Conservation (phyloP, 768 basidiomycete genomes). For the Phlegmacium glaucopus region DNA sequence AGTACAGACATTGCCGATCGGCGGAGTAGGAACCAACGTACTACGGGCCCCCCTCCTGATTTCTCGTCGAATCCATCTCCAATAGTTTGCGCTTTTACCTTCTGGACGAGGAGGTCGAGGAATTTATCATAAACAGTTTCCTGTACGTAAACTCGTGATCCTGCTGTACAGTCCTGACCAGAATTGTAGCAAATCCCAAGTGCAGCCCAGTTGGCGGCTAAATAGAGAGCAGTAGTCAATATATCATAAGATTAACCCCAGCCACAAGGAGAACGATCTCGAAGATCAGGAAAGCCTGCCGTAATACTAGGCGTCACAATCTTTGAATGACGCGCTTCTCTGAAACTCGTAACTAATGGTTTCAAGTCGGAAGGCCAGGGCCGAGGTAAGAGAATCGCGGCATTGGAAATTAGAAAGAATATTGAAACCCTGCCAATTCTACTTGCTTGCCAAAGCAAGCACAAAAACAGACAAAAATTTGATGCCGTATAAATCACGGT, state of each 20-base stretch:
- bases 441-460: no score
- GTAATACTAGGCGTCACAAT: no score
- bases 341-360: no score
- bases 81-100: constrained; percentile 66
- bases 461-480: no score
- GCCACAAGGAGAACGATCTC: neutral
- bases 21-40: constrained; percentile 32
- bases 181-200: constrained; percentile 86
- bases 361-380: no score
- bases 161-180: constrained; percentile 93
- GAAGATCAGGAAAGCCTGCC: neutral
- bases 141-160: constrained; percentile 88
- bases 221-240: constrained; percentile 6
- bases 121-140: constrained; percentile 87
- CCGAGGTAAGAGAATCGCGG: no score
- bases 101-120: constrained; percentile 56
- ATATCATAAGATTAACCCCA: neutral
- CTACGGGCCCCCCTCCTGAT: constrained; percentile 80
- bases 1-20: neutral
- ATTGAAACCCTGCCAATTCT: no score
- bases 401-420: no score
- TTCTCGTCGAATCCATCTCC: constrained; percentile 80
- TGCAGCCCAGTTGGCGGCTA: constrained; percentile 83
- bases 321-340: no score
- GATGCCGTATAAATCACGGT: no score